Conservation (phyloP, 2,329 filamentous ascomycete genomes). For the Monosporascus sp. region DNA sequence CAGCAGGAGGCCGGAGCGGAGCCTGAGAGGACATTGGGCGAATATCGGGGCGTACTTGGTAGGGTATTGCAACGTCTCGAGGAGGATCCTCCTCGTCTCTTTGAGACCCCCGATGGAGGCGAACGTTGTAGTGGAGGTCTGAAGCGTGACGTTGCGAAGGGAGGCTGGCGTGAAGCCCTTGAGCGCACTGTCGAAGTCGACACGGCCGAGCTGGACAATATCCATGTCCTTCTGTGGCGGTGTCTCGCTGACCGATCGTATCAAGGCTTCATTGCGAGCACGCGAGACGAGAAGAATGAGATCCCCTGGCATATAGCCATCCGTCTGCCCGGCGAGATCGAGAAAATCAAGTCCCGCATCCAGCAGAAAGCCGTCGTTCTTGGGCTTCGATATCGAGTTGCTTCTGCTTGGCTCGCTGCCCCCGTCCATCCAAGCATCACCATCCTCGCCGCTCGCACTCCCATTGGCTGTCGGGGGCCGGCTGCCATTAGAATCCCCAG, state of each 20-base stretch:
- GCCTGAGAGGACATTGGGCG: constrained; percentile 86
- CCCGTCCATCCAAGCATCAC: constrained; percentile 70
- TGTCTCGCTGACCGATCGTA: constrained; percentile 64
- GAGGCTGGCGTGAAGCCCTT: constrained; percentile 94
- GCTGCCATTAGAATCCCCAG: constrained; percentile 39
- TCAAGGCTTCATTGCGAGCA: constrained; percentile 87
- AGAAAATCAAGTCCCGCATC: constrained; percentile 80
- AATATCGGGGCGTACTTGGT: constrained; percentile 98
- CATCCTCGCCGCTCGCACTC: constrained; percentile 43
- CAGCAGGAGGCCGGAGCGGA: constrained; percentile 85
- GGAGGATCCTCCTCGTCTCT: constrained; percentile 80
- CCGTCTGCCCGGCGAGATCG: constrained; percentile 87
- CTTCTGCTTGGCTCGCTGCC: constrained; percentile 49
- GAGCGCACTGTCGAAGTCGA: constrained; percentile 79
- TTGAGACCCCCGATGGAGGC: constrained; percentile 84
- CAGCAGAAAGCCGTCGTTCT: constrained; percentile 62
- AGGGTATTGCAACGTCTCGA: constrained; percentile 94
- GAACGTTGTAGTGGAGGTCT: constrained; percentile 89
- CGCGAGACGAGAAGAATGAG: constrained; percentile 78
- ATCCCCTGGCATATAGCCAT: constrained; percentile 97
- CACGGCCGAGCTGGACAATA: constrained; percentile 59
- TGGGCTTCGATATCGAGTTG: constrained; percentile 26
- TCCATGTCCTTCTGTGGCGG: constrained; percentile 40
- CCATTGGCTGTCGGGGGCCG: constrained; percentile 54
- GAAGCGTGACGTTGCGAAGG: constrained; percentile 86